Base-by-base conservation (phyloP, 371 early-diverging fungal species). In the Cladochytrium tenue region DNA sequence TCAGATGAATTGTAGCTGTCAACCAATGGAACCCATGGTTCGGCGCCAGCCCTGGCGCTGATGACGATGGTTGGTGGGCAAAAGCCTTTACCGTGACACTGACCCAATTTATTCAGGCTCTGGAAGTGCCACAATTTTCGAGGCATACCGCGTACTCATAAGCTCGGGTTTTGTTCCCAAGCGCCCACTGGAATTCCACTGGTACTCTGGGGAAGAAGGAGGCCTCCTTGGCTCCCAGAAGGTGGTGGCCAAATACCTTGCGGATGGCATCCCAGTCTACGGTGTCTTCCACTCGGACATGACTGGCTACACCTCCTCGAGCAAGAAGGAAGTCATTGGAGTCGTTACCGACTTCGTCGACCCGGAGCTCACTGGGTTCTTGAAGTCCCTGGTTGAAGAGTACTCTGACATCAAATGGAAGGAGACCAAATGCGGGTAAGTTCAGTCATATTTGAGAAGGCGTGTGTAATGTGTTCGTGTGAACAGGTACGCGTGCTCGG, bases 281-380 rank as follows among this genome's bases (percentile, higher is more conserved):
- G 28, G 32, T 30, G 63, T 64, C 33, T 60, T 73, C 43, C 63
- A 73, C 58, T 58, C 68, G 51, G 73, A 73, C 62, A 63, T 64
- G 57, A 56, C 53, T n/a, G 70, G 70, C 4, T 70, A 70, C 56
- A 7, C 20, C 20, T 7, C 43, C 43, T 20, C 43, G 43, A 74
- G 74, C 56, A 76, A 82, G 59, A 7, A 7, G 13, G 78, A 88
- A 67, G 80, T 89, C 26, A 84, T 93, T 67, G 96, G 92, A 36
- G 77, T 97, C 51, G 85, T 90, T 30, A 84, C 88, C 20, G 97
- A 97, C 74, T 86, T 82, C 72, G 90, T 90, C 3, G 90, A 94
- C 73, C 63, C 73, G 0, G 81, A 86, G 64, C 70, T 93, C 68
- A 90, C 90, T 15, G 74, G 75, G 2, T 88, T 93, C 70, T 68